Evolutionary conservation across 345 rosid species (phyloP).

Genomic region (Eucalyptus decipiens): DNA sequence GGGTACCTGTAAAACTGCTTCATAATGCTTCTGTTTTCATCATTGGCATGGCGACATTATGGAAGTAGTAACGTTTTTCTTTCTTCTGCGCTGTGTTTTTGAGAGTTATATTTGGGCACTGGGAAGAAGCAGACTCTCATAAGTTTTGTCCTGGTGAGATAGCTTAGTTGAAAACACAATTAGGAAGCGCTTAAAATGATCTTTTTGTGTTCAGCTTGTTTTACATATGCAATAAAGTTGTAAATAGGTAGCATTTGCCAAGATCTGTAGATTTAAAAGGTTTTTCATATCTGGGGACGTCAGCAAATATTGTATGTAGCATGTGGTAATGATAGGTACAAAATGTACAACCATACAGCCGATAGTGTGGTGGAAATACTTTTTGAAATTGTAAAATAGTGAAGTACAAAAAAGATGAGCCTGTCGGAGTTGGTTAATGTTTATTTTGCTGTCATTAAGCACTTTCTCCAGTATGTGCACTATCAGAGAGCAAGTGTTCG

Average conservation of each 20-base stretch:
- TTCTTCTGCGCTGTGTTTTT: not conserved
- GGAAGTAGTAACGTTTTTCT: not conserved
- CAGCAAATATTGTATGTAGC: not conserved
- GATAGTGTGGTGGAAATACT: not conserved
- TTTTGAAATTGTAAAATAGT: not conserved
- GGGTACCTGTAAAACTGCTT: conserved; percentile 1
- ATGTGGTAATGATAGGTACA: not conserved
- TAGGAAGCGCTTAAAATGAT: not conserved
- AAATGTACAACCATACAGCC: not conserved
- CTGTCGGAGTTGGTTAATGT: not conserved
- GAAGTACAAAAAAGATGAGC: not conserved
- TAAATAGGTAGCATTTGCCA: not conserved
- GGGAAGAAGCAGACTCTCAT: not conserved
- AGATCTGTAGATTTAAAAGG: not conserved
- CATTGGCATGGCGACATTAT: not conserved
- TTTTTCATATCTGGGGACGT: not conserved
- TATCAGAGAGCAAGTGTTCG: not conserved
- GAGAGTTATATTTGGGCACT: not conserved
- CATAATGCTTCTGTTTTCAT: conserved; percentile 8
- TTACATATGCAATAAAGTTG: not conserved
- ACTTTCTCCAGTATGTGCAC: not conserved
- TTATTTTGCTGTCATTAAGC: not conserved
- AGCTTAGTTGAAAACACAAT: not conserved
- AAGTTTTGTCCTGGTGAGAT: not conserved
- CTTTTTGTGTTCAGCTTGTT: not conserved